Percentiles rank a stretch among this genome's conserved stretches.
phyloP scores from a whole-genome alignment of 345 rosid genomes.

The Punica granatum region DNA sequence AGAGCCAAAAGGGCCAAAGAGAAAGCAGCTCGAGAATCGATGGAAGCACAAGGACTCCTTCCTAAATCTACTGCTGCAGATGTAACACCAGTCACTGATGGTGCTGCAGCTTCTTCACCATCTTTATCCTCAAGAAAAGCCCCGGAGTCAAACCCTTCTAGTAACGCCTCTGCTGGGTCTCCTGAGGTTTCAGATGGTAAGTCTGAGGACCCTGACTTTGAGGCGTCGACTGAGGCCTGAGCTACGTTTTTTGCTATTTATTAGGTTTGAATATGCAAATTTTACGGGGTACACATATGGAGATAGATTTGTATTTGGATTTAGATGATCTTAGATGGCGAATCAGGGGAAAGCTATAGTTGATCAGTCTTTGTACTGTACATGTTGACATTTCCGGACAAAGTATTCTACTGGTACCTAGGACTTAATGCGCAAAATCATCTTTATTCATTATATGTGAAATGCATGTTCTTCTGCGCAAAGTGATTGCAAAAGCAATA shows the following conservation, averaged over 20 bases:
- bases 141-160: constrained; percentile 7
- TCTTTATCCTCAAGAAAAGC: not conserved
- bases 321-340: too few relatives aligned
- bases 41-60: constrained; percentile 46
- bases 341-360: too few relatives aligned
- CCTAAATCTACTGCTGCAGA: constrained; percentile 21
- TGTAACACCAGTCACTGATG: not conserved
- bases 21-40: constrained; percentile 63
- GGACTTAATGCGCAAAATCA: too few relatives aligned
- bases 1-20: constrained; percentile 80
- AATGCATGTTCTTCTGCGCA: too few relatives aligned
- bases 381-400: too few relatives aligned
- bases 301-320: not conserved
- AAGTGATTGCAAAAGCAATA: too few relatives aligned
- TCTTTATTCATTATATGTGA: too few relatives aligned
- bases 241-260: not conserved
- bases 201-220: not conserved
- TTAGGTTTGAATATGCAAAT: too few relatives aligned
- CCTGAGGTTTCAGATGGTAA: not conserved
- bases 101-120: not conserved
- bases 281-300: not conserved
- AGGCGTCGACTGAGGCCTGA: not conserved
- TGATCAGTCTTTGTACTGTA: too few relatives aligned
- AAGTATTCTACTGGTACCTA: too few relatives aligned
- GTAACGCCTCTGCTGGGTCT: not conserved